A percentile compares a stretch with the other conserved stretches of the same genome.
These are phyloP conservation scores for Lathyrus oleraceus DNA, from an alignment of 306 rosid genomes.

Conservation along the genomic window DNA sequence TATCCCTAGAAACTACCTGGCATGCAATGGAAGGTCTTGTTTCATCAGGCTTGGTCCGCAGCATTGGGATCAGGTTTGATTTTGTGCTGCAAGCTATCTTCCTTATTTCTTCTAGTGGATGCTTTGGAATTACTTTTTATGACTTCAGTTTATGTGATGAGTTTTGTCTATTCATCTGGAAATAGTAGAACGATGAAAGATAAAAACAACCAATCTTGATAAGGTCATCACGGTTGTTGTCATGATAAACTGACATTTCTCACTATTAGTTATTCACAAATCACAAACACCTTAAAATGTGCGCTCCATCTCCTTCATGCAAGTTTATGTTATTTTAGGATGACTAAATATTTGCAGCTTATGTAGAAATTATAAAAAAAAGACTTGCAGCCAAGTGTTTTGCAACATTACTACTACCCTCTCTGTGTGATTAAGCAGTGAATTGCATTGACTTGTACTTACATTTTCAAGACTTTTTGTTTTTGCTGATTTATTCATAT, in stretches of 20 bases:
- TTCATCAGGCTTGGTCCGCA: constrained; percentile 80
- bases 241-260: neutral
- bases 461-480: constrained; percentile 2
- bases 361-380: neutral
- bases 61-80: constrained; percentile 92
- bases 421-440: neutral
- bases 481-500: no score
- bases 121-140: neutral
- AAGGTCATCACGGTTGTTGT: neutral
- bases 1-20: constrained; percentile 92
- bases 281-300: constrained; percentile 7
- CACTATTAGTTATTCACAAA: neutral
- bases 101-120: constrained; percentile 3
- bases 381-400: constrained; percentile 24
- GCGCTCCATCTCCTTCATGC: constrained; percentile 2
- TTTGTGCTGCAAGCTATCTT: neutral
- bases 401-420: constrained; percentile 1
- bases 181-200: constrained; percentile 8
- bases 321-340: constrained; percentile 8
- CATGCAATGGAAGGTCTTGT: constrained; percentile 89
- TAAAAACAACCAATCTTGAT: constrained; percentile 12
- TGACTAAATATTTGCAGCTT: constrained; percentile 1
- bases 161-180: neutral
- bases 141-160: constrained; percentile 12
- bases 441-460: constrained; percentile 11